phyloP scores from a whole-genome alignment of 805 yeast species.

The Zygotorulaspora sp. region DNA sequence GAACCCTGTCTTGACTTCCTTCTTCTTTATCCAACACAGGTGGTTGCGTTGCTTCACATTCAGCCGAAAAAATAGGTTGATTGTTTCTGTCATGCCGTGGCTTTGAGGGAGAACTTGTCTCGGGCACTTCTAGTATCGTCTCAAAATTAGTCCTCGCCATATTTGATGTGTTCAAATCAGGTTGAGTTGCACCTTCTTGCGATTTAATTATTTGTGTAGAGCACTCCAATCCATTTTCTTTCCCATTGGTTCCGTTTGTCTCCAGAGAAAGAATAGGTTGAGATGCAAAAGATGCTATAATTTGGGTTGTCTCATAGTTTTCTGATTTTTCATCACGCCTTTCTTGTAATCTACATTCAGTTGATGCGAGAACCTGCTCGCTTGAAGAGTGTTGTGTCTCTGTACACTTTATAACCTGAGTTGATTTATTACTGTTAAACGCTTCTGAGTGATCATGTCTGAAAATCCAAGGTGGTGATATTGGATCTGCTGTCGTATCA shows the following conservation, averaged over 20 bases:
- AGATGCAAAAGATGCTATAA: conserved; percentile 9
- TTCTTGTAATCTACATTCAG: neutral
- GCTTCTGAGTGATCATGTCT: conserved; percentile 8
- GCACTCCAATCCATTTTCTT: neutral
- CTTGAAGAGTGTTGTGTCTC: conserved; percentile 13
- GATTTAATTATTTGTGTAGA: conserved; percentile 14
- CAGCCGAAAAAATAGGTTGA: conserved; percentile 7
- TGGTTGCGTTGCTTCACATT: neutral
- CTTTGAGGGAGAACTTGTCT: conserved; percentile 23
- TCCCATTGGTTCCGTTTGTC: conserved; percentile 3
- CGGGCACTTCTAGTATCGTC: conserved; percentile 19
- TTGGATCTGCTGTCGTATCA: conserved; percentile 19
- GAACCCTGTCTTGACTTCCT: conserved; percentile 12
- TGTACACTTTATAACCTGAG: conserved; percentile 18
- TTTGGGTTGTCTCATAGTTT: conserved; percentile 5
- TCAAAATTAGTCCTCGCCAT: conserved; percentile 7
- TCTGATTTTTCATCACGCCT: neutral
- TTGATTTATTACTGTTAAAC: conserved; percentile 16
- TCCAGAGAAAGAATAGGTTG: conserved; percentile 1
- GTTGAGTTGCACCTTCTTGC: conserved; percentile 9
- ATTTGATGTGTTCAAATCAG: conserved; percentile 7
- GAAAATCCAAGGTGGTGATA: conserved; percentile 18
- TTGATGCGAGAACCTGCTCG: neutral
- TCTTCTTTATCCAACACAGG: conserved; percentile 2
- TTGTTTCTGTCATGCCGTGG: conserved; percentile 4